These are phyloP conservation scores for Zostera marina DNA, from an alignment of 116 monocot species.

Conservation along the genomic window DNA sequence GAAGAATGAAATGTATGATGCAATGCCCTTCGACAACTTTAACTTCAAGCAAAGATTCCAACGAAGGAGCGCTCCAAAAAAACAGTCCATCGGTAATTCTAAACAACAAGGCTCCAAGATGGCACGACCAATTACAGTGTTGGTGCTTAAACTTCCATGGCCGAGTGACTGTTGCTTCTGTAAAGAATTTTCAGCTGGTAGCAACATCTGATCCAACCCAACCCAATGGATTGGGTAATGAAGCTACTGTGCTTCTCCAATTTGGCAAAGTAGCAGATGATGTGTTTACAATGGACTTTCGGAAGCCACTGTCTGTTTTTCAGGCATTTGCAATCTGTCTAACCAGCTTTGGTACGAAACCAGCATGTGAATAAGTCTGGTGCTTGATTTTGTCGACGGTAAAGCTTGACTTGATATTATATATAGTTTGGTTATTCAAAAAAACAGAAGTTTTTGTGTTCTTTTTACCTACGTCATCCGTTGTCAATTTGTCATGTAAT, in stretches of 20 bases:
- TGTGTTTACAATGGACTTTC: conserved; percentile 80
- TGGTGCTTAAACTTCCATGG: conserved; percentile 96
- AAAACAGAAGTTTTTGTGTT: no score
- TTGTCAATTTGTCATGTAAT: no score
- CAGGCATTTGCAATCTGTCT: conserved; percentile 89
- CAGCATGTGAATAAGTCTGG: conserved; percentile 54
- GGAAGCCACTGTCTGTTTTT: conserved; percentile 68
- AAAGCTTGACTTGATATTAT: not conserved
- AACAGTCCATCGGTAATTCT: conserved; percentile 10
- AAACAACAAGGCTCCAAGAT: conserved; percentile 69
- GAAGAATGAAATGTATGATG: conserved; percentile 44
- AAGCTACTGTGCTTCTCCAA: conserved; percentile 63
- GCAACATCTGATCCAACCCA: conserved; percentile 25
- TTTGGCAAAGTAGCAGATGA: conserved; percentile 76
- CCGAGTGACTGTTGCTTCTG: conserved; percentile 76
- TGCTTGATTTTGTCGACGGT: not conserved
- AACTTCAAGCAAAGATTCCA: conserved; percentile 3
- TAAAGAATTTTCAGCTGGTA: conserved; percentile 85
- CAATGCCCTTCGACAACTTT: conserved; percentile 10
- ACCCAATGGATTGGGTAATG: conserved; percentile 15
- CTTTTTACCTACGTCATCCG: no score
- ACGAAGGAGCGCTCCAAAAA: not conserved
- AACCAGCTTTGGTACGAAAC: conserved; percentile 77
- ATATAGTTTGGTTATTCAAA: no score
- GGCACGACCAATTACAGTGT: conserved; percentile 90